phyloP scores from a whole-genome alignment of 345 rosid genomes.

The Citrus unshiu region DNA sequence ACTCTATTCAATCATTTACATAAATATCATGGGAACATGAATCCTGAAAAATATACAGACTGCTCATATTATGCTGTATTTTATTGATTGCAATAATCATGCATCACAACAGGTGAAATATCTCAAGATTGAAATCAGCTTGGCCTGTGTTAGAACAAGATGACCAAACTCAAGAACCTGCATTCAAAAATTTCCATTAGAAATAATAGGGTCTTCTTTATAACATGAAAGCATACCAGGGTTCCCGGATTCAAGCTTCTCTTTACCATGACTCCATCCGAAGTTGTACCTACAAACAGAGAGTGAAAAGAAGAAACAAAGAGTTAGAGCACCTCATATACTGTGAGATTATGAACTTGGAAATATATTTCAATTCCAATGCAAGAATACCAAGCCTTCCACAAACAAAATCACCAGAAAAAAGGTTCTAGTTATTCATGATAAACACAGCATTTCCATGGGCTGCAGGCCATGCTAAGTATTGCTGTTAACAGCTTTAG shows the following conservation, averaged over 20 bases:
- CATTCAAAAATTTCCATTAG: not conserved
- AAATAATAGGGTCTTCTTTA: not conserved
- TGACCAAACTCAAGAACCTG: not conserved
- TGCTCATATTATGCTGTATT: not conserved
- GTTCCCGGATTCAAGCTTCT: conserved; percentile 91
- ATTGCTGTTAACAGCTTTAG: not conserved
- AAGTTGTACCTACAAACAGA: conserved; percentile 61
- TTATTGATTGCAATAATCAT: not conserved
- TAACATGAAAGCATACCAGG: conserved; percentile 41
- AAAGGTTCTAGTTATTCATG: not conserved
- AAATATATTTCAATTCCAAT: not conserved
- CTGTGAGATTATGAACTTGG: not conserved
- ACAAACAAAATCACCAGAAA: not conserved
- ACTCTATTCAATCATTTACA: not conserved
- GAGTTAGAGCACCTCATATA: not conserved
- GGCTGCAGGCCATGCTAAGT: not conserved
- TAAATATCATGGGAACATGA: not conserved
- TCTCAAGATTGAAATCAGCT: not conserved
- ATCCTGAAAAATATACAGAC: not conserved
- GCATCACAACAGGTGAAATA: not conserved
- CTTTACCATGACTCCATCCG: conserved; percentile 99
- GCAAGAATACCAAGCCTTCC: not conserved
- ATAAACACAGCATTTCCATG: not conserved
- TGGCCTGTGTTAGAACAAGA: not conserved
- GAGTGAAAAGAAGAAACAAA: not conserved